Percentiles rank a stretch among this genome's conserved stretches.
These are phyloP conservation scores for Miamiensis avidus DNA, from an alignment of 169 alveolate genomes.

Conservation along the genomic window DNA sequence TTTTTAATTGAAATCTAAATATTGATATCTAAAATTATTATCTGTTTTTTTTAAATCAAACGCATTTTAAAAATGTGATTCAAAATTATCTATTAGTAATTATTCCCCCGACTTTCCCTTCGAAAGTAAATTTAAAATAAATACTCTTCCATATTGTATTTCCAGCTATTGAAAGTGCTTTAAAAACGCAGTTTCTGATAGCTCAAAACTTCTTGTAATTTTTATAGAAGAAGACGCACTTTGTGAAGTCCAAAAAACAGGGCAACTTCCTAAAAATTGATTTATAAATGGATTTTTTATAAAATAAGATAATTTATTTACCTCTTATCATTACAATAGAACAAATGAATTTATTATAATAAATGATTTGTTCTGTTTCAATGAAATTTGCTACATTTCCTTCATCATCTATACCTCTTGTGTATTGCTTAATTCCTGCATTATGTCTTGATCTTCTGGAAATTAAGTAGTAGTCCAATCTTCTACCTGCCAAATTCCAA, in stretches of 20 bases:
- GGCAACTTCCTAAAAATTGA: constrained; percentile 96
- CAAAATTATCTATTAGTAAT: constrained; percentile 65
- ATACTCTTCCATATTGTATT: constrained; percentile 76
- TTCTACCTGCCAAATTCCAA: constrained; percentile 20
- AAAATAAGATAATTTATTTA: constrained; percentile 63
- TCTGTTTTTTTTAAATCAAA: constrained; percentile 3
- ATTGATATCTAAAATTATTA: constrained; percentile 51
- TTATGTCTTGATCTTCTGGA: constrained; percentile 90
- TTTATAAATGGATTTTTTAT: constrained; percentile 58
- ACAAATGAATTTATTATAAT: constrained; percentile 59
- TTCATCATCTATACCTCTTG: constrained; percentile 95
- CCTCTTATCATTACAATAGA: constrained; percentile 93
- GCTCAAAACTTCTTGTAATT: constrained; percentile 50
- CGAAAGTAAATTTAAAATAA: constrained; percentile 75
- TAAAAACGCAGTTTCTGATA: constrained; percentile 63
- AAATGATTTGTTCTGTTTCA: constrained; percentile 92
- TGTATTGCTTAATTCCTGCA: constrained; percentile 94
- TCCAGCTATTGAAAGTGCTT: constrained; percentile 66
- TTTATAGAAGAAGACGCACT: constrained; percentile 77
- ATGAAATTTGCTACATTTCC: constrained; percentile 96
- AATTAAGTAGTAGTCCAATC: constrained; percentile 58
- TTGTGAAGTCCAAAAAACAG: constrained; percentile 95
- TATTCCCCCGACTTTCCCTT: constrained; percentile 64
- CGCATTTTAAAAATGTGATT: constrained; percentile 43
- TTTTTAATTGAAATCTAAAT: constrained; percentile 75